Evolutionary conservation across 345 rosid species (phyloP).

Genomic region (Ceriops tagal): DNA sequence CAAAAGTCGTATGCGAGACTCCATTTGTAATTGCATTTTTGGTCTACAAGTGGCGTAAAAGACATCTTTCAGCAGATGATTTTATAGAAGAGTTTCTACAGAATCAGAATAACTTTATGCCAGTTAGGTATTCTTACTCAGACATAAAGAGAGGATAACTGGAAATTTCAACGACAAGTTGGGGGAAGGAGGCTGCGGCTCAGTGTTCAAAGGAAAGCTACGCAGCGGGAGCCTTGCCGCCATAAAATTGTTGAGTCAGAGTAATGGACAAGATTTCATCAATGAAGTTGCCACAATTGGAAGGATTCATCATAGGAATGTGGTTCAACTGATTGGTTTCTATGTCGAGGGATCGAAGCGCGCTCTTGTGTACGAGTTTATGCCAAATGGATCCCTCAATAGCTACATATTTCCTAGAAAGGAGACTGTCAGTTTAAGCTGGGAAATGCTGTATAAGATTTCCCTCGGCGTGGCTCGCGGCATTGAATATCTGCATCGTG

Average conservation of each 20-base stretch:
- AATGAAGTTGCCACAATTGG: constrained; percentile 19
- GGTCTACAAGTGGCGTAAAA: neutral
- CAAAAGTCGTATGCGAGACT: neutral
- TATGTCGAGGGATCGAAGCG: constrained; percentile 6
- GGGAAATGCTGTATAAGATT: neutral
- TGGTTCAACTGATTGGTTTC: constrained; percentile 7
- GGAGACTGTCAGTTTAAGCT: neutral
- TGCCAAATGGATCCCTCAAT: constrained; percentile 13
- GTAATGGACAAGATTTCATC: constrained; percentile 9
- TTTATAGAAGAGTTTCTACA: neutral
- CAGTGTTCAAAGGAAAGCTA: constrained; percentile 11
- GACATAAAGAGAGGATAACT: neutral
- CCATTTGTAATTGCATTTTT: neutral
- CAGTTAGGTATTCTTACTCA: neutral
- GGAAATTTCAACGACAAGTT: neutral
- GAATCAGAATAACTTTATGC: neutral
- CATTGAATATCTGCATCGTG: constrained; percentile 2
- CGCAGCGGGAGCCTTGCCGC: constrained; percentile 8
- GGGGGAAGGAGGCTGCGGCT: constrained; percentile 19
- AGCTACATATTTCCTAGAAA: neutral
- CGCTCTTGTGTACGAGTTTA: constrained; percentile 13
- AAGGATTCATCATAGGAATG: constrained; percentile 5
- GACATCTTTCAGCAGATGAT: neutral
- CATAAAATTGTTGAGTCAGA: neutral
- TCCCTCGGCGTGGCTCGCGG: constrained; percentile 10